phyloP scores from a whole-genome alignment of 2,329 filamentous ascomycete species.

The Aureobasidium sp. region DNA sequence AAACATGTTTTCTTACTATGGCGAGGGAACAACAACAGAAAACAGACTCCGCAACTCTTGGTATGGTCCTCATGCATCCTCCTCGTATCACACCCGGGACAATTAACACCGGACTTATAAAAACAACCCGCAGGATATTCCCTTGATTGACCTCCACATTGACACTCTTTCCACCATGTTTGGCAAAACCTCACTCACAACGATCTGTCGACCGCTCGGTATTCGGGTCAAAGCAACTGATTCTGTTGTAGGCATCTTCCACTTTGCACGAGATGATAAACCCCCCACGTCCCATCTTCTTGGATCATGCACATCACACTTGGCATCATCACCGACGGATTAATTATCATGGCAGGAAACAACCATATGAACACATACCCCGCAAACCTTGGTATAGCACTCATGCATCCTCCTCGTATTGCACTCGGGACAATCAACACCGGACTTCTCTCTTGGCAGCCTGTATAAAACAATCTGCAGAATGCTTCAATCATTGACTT shows the following conservation, averaged over 20 bases:
- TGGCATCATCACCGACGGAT: conserved; percentile 3
- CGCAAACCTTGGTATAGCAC: background rate
- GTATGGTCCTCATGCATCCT: too few species aligned
- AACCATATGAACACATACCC: background rate
- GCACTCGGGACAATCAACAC: background rate
- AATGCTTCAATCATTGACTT: background rate
- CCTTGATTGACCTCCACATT: too few species aligned
- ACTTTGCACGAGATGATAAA: too few species aligned
- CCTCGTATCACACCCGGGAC: too few species aligned
- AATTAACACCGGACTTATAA: too few species aligned
- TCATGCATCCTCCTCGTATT: background rate
- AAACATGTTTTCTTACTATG: too few species aligned
- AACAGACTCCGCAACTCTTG: too few species aligned
- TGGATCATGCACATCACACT: background rate
- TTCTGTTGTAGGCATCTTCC: background rate
- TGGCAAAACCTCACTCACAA: too few species aligned
- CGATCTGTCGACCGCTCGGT: background rate
- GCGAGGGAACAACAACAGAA: too few species aligned
- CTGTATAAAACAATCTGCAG: background rate
- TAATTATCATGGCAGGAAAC: background rate
- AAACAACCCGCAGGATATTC: too few species aligned
- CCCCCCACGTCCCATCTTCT: too few species aligned
- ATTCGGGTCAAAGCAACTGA: background rate
- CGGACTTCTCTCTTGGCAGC: background rate
- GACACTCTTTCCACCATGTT: too few species aligned